Conservation (phyloP, 192 early-diverging fungal species). For the Cetraspora pellucida region DNA sequence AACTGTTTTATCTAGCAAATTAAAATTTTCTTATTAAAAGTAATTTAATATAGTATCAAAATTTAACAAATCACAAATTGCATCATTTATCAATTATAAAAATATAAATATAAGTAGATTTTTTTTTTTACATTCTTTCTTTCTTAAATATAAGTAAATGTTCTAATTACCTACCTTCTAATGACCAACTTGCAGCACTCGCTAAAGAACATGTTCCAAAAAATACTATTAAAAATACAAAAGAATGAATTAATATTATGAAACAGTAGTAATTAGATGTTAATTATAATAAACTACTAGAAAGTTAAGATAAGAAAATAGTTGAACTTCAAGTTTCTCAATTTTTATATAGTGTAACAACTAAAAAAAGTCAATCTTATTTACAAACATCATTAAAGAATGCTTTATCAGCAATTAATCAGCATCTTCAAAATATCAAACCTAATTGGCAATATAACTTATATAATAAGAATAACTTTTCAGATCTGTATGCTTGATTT, state of each 20-base stretch:
- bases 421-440: not conserved
- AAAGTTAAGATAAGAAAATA: not conserved
- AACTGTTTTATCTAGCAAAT: no score
- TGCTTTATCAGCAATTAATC: not conserved
- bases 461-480: not conserved
- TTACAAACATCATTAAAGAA: not conserved
- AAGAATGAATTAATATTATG: not conserved
- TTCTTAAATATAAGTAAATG: not conserved
- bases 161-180: not conserved
- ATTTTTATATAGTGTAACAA: not conserved
- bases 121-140: not conserved
- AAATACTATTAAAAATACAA: not conserved
- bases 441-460: not conserved
- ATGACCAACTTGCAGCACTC: not conserved
- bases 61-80: no score
- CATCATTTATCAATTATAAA: no score
- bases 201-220: not conserved
- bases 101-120: no score
- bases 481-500: no score
- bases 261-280: not conserved
- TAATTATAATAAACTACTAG: not conserved
- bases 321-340: not conserved
- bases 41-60: no score
- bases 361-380: not conserved
- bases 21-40: no score